Conservation (phyloP, 1,139 yeast species). For the Pichia sp. region DNA sequence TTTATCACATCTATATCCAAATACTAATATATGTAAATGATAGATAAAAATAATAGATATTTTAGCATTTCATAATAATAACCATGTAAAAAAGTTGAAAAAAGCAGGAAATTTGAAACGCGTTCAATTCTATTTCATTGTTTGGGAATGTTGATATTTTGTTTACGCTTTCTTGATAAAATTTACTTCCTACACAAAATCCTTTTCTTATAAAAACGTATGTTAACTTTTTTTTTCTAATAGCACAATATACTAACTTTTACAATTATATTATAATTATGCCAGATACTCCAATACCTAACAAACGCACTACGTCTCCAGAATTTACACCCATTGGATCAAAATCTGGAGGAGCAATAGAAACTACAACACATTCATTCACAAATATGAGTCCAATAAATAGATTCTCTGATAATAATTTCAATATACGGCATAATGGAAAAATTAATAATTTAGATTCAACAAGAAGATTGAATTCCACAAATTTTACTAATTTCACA, state of each 20-base stretch:
- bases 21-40: not conserved
- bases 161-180: too few relatives aligned
- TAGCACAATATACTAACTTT: not conserved
- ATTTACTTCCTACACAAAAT: too few relatives aligned
- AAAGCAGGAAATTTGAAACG: too few relatives aligned
- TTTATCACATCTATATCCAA: slow-evolving; percentile 44
- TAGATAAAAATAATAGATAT: not conserved
- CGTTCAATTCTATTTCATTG: too few relatives aligned
- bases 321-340: slow-evolving; percentile 20
- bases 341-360: slow-evolving; percentile 4
- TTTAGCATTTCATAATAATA: not conserved
- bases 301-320: not conserved
- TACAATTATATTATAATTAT: not conserved
- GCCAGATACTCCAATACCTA: not conserved
- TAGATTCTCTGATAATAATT: slow-evolving; percentile 5
- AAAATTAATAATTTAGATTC: not conserved
- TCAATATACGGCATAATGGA: slow-evolving; percentile 1
- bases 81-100: too few relatives aligned
- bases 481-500: slow-evolving; percentile 3
- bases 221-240: too few relatives aligned
- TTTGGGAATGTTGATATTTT: not conserved
- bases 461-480: slow-evolving; percentile 1
- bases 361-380: slow-evolving; percentile 3
- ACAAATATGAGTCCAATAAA: slow-evolving; percentile 9
- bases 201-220: too few relatives aligned